Evolutionary conservation across 2,329 filamentous ascomycete species (phyloP), one percentile per base, ranked within the genome.

Genomic region (Nigrospora oryzae): DNA sequence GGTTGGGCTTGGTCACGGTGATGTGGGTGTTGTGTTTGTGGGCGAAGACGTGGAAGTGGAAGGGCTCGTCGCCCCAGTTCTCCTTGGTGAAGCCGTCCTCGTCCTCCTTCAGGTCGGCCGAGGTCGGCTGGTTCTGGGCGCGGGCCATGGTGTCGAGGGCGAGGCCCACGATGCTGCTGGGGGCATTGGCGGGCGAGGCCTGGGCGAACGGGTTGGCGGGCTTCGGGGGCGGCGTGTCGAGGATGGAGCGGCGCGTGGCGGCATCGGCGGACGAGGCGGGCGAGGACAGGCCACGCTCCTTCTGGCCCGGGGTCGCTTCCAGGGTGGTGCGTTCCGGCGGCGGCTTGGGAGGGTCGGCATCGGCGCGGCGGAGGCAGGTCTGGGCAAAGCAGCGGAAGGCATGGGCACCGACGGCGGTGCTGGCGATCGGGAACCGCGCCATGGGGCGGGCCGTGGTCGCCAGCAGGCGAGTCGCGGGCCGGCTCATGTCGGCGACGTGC

Each of bases 1-100:
- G 77, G 62, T 89, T 83, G 28, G 93, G 90, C 58, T 84, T 83
- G 17, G 89, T 88, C 53, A 96, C 79, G 1, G 90, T 96, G 57
- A 98, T 78, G 66, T 97, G 89, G 16, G 88, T 93, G 71, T 98
- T 98, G 77, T 96, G 93, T 69, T 89, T 94, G 63, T 86, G 84
- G 28, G 85, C 71, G 67, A 81, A 91, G 63, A 98, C 74, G 69
- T 95, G 88, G 51, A 98, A 76, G 63, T 95, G 89, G 70, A 89
- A 89, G 3, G 86, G 84, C 59, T 85, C 77, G 34, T 69, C 51
- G 16, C 56, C 56, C 54, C 50, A 56, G 42, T 69, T 59, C 38
- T 71, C 66, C 3, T 53, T n/a, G 4, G 45, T 45, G 11, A 15
- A 51, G 34, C 56, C 38, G 31, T 55, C 58, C 7, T 62, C 47